A percentile compares a stretch with the other conserved stretches of the same genome.
phyloP scores from a whole-genome alignment of 805 yeast species.

The Saccharomycodes ludwigii region DNA sequence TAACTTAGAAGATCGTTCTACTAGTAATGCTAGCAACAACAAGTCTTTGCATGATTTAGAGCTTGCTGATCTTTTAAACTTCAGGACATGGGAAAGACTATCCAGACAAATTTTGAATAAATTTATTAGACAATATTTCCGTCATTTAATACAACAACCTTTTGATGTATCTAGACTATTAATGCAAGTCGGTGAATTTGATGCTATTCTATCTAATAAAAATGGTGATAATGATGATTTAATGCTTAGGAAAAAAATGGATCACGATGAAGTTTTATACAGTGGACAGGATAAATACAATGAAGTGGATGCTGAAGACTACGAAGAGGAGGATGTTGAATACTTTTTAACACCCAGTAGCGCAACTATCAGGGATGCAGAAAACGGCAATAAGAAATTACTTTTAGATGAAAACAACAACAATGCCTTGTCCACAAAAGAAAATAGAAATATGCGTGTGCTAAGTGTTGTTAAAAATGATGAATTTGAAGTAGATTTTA shows the following conservation, averaged over 20 bases:
- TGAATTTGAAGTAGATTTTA: neutral
- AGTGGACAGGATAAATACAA: no score
- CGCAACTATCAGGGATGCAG: no score
- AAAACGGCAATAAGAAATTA: no score
- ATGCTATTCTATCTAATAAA: constrained; percentile 12
- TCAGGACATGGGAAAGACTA: constrained; percentile 43
- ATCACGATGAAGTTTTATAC: no score
- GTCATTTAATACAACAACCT: constrained; percentile 69
- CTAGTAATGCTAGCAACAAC: no score
- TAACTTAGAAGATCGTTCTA: constrained; percentile 5
- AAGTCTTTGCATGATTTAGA: neutral
- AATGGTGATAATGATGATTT: constrained; percentile 4
- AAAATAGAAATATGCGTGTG: no score
- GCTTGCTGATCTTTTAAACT: constrained; percentile 50
- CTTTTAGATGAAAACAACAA: no score
- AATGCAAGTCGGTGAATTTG: constrained; percentile 67
- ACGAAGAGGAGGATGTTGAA: constrained; percentile 32
- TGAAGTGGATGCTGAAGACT: constrained; percentile 14
- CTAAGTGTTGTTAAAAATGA: no score
- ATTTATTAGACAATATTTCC: constrained; percentile 55
- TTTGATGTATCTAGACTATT: constrained; percentile 72
- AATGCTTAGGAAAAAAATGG: no score
- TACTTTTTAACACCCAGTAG: constrained; percentile 29
- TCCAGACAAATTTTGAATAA: constrained; percentile 45
- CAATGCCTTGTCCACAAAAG: no score